Conservation (phyloP, 2,329 filamentous ascomycete species). For the Monosporascus cannonballus region DNA sequence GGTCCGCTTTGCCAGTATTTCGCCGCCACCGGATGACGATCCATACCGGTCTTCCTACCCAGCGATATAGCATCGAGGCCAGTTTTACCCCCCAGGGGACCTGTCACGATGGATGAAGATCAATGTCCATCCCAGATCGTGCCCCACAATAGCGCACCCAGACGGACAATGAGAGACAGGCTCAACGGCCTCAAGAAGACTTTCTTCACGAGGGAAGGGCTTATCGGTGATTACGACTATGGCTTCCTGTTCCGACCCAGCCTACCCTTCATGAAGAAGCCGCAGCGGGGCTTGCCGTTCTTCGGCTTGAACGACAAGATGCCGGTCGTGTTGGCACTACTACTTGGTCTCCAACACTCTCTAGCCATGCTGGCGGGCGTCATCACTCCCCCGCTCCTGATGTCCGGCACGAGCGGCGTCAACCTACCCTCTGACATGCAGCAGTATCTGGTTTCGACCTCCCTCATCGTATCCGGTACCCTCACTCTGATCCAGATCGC, state of each 20-base stretch:
- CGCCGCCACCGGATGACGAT: no score
- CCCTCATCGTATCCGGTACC: constrained; percentile 72
- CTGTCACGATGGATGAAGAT: constrained; percentile 46
- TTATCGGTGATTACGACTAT: constrained; percentile 87
- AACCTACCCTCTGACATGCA: constrained; percentile 55
- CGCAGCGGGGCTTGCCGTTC: constrained; percentile 59
- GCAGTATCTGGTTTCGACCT: constrained; percentile 74
- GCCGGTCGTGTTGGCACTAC: constrained; percentile 65
- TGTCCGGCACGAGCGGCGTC: constrained; percentile 54
- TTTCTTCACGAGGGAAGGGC: constrained; percentile 59
- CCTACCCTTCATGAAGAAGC: constrained; percentile 72
- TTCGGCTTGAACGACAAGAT: constrained; percentile 78
- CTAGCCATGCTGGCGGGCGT: constrained; percentile 71
- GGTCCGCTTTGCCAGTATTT: no score
- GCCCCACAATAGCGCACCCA: constrained; percentile 28
- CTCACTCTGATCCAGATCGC: constrained; percentile 73
- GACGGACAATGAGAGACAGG: constrained; percentile 25
- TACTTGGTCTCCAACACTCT: constrained; percentile 75
- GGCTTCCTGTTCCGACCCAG: constrained; percentile 77
- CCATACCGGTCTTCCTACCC: no score
- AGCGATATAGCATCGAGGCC: no score
- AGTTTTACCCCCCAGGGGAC: background rate
- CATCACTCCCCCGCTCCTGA: constrained; percentile 73
- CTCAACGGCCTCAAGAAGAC: constrained; percentile 30
- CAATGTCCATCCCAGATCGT: constrained; percentile 45